These are phyloP conservation scores for Suillus subalutaceus DNA, from an alignment of 768 basidiomycete species.

Conservation along the genomic window DNA sequence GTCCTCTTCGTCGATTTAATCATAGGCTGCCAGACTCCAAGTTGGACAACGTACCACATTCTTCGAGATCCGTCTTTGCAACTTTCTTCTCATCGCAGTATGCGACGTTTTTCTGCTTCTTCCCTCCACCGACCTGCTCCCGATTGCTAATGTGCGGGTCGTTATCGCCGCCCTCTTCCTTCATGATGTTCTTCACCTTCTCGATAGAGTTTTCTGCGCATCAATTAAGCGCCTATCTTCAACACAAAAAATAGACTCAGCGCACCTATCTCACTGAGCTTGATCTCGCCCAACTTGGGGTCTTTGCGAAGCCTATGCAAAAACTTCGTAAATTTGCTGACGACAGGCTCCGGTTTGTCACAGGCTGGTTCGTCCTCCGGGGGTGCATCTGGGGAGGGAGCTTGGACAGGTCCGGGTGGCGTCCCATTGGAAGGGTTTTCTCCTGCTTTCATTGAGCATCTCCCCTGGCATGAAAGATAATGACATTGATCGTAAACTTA, in stretches of 20 bases:
- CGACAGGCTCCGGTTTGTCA: too few relatives aligned
- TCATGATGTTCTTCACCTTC: constrained; percentile 13
- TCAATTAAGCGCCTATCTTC: too few relatives aligned
- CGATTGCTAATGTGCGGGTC: constrained; percentile 7
- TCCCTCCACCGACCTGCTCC: constrained; percentile 14
- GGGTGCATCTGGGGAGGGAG: not conserved
- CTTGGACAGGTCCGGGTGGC: not conserved
- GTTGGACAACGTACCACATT: constrained; percentile 11
- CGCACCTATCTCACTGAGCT: not conserved
- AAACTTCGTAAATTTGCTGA: not conserved
- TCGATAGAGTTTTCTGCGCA: constrained; percentile 3
- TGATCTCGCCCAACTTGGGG: constrained; percentile 5
- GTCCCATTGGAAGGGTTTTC: not conserved
- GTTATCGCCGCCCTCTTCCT: not conserved
- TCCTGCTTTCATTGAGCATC: not conserved
- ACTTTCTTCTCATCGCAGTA: constrained; percentile 16
- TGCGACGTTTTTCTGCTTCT: constrained; percentile 16
- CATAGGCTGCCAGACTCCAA: not conserved
- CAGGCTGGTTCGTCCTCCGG: not conserved
- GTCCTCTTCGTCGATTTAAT: not conserved
- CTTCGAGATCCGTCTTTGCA: constrained; percentile 13
- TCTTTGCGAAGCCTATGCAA: constrained; percentile 1
- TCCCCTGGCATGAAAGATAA: not conserved
- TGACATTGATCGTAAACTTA: not conserved
- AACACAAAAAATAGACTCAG: not conserved